Conservation (phyloP, 257 asterid genomes). For the Echites panduratus region DNA sequence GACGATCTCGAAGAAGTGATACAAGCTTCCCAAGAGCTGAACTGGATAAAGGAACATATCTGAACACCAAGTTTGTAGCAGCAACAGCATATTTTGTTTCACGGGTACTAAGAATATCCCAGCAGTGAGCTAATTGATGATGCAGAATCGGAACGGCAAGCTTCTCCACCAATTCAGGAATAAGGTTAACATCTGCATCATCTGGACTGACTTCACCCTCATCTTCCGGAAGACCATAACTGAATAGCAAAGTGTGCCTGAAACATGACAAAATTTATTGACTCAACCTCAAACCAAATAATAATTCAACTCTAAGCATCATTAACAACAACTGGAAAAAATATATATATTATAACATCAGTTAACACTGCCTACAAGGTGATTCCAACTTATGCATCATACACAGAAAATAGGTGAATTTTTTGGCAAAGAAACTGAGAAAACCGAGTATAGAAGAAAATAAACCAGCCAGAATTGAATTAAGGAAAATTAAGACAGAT, state of each 20-base stretch:
- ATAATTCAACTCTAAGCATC: background rate
- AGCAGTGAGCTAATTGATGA: constrained; percentile 64
- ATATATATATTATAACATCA: too few species aligned
- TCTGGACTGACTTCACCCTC: constrained; percentile 33
- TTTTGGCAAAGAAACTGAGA: background rate
- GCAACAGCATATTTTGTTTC: constrained; percentile 75
- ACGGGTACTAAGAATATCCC: constrained; percentile 85
- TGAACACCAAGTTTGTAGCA: constrained; percentile 59
- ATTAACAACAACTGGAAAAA: background rate
- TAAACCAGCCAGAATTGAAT: background rate
- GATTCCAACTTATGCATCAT: background rate
- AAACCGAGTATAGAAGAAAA: background rate
- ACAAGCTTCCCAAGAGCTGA: constrained; percentile 57
- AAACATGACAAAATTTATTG: constrained; percentile 10
- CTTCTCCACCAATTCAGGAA: constrained; percentile 76
- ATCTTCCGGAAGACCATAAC: constrained; percentile 64
- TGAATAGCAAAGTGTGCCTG: constrained; percentile 81
- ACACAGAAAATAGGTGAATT: background rate
- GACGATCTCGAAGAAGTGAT: constrained; percentile 70
- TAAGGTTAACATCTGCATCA: constrained; percentile 72
- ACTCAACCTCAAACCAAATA: background rate
- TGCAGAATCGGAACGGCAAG: constrained; percentile 86
- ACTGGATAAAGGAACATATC: constrained; percentile 66
- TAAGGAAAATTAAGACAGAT: background rate
- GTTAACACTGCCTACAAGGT: background rate